Evolutionary conservation across 768 basidiomycete species (phyloP).

Genomic region (Dentipellis sp.): DNA sequence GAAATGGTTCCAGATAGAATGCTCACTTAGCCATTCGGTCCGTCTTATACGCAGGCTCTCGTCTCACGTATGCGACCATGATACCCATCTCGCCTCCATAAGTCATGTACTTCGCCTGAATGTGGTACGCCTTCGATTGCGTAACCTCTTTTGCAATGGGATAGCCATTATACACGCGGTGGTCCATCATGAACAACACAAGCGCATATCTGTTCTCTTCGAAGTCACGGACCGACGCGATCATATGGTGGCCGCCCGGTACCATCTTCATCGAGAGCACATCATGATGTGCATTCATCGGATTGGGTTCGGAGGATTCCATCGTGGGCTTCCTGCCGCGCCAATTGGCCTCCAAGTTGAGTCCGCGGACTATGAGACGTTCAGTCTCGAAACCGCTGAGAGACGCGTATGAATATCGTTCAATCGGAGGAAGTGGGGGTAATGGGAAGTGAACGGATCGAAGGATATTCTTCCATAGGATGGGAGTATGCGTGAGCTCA

Average conservation of each 20-base stretch:
- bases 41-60: background rate
- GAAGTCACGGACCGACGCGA: slow-evolving; percentile 9
- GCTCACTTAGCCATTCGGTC: too few relatives aligned
- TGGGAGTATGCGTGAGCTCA: slow-evolving; percentile 11
- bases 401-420: slow-evolving; percentile 7
- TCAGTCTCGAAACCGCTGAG: slow-evolving; percentile 14
- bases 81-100: background rate
- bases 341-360: slow-evolving; percentile 14
- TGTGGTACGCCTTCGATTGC: slow-evolving; percentile 9
- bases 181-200: slow-evolving; percentile 13
- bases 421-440: slow-evolving; percentile 12
- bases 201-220: slow-evolving; percentile 8
- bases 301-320: slow-evolving; percentile 5
- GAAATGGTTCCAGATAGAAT: too few relatives aligned
- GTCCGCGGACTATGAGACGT: slow-evolving; percentile 10
- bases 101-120: slow-evolving; percentile 2
- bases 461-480: slow-evolving; percentile 14
- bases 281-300: background rate
- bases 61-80: background rate
- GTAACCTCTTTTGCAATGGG: slow-evolving; percentile 9
- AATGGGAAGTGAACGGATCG: slow-evolving; percentile 11
- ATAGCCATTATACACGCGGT: slow-evolving; percentile 12
- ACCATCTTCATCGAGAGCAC: slow-evolving; percentile 13
- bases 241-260: slow-evolving; percentile 13
- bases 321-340: slow-evolving; percentile 8